A percentile compares a stretch with the other conserved stretches of the same genome.
Evolutionary conservation across 2,329 filamentous ascomycete species (phyloP).

Genomic region (Zymoseptoria tritici): DNA sequence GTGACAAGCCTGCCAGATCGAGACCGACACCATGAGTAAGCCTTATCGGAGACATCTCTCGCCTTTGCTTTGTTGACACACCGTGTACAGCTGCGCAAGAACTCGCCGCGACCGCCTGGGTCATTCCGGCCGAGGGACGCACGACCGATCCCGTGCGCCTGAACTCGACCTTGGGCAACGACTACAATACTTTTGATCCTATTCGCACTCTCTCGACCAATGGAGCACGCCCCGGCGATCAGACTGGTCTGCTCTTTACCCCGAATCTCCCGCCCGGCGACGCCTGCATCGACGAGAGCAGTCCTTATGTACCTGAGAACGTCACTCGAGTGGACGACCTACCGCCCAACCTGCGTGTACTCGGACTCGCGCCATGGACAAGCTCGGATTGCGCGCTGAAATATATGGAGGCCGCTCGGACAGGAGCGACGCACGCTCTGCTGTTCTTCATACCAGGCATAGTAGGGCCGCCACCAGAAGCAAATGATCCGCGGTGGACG

Average conservation of each 20-base stretch:
- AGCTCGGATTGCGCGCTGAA: slow-evolving; percentile 62
- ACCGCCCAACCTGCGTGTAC: slow-evolving; percentile 59
- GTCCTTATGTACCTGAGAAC: slow-evolving; percentile 63
- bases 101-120: background rate
- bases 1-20: background rate
- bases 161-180: slow-evolving; percentile 29
- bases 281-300: slow-evolving; percentile 56
- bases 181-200: slow-evolving; percentile 37
- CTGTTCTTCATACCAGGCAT: slow-evolving; percentile 48
- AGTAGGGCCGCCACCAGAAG: slow-evolving; percentile 56
- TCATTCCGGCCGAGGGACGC: background rate
- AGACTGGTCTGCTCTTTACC: slow-evolving; percentile 78
- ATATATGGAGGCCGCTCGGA: slow-evolving; percentile 57
- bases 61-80: background rate
- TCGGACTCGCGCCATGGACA: slow-evolving; percentile 84
- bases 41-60: background rate
- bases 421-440: slow-evolving; percentile 51
- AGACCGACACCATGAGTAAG: background rate
- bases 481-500: slow-evolving; percentile 60
- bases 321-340: slow-evolving; percentile 67
- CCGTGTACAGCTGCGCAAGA: background rate
- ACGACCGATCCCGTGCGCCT: background rate
- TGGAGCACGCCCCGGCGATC: slow-evolving; percentile 53
- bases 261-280: slow-evolving; percentile 56
- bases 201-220: slow-evolving; percentile 71